Base-by-base conservation (phyloP, 768 basidiomycete genomes). In the Lactifluus rugatus region DNA sequence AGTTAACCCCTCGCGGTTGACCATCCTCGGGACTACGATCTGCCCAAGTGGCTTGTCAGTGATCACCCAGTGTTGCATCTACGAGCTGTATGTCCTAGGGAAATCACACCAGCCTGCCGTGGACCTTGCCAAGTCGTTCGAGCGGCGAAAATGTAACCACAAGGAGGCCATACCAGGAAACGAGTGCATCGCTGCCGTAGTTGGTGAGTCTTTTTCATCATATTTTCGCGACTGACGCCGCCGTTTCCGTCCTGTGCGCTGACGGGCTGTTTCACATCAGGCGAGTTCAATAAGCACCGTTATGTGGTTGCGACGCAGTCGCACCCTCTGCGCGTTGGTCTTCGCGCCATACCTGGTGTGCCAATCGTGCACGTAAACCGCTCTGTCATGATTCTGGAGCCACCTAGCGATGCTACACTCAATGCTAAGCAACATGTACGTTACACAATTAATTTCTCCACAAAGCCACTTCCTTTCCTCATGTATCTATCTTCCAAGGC, bases 11-110 rank as follows among this genome's bases (percentile, higher is more conserved):
- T 26, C 11, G 28, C 36, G 28, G 17, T 21, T 34, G 5, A 47
- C 34, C 23, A n/a, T 17, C 21, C 28, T 46, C n/a, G 42, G 21
- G 31, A 52, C 48, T 48, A 54, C 28, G 25, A 52, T 46, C 28
- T 77, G 68, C 72, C 73, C 73, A 75, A 76, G 73, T 73, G 71
- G 70, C 70, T 71, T 57, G 68, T 64, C 64, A 97, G 96, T 99
- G 95, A 97, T 99, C 70, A 97, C 96, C 0, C 95, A 98, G 69
- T 99, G 96, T 70, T 95, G 87, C 68, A 93, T 99, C 42, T 85
- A 93, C 64, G 90, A 92, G 68, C 78, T 99, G 2, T 98, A 99
- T 73, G 78, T 92, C 2, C 81, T 86, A 56, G 93, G 92, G 13
- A 82, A 79, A 58, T 67, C 76, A 1, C 79, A 80, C 31, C 93